Conservation (phyloP, 331 rosid species). For the Malus hybrid region DNA sequence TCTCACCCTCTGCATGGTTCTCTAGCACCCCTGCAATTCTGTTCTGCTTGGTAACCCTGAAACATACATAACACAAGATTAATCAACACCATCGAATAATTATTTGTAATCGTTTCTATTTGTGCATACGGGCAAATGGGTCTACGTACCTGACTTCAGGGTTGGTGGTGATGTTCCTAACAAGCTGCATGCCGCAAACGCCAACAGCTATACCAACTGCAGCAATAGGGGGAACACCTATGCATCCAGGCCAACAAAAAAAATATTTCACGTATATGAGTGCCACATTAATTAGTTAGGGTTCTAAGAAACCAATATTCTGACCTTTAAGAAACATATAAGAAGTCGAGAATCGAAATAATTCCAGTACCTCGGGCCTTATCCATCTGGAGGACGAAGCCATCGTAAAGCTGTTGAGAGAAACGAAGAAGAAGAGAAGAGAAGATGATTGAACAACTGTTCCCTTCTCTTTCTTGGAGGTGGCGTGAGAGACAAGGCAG, state of each 20-base stretch:
- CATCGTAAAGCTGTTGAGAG: slow-evolving; percentile 31
- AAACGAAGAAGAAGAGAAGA: slow-evolving; percentile 1
- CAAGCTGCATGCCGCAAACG: slow-evolving; percentile 74
- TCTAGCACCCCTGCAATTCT: slow-evolving; percentile 91
- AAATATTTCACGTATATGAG: too few species aligned
- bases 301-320: too few species aligned
- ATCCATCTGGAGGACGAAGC: slow-evolving; percentile 56
- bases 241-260: slow-evolving; percentile 19
- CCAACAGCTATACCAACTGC: slow-evolving; percentile 71
- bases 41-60: slow-evolving; percentile 56
- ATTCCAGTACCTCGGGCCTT: slow-evolving; percentile 63
- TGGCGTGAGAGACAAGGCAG: neutral
- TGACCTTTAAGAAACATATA: too few species aligned
- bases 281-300: too few species aligned
- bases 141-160: slow-evolving; percentile 66
- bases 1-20: slow-evolving; percentile 79
- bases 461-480: slow-evolving; percentile 11
- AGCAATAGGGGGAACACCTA: slow-evolving; percentile 84
- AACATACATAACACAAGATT: too few species aligned
- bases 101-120: too few species aligned
- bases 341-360: neutral
- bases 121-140: too few species aligned
- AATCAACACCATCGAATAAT: too few species aligned
- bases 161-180: slow-evolving; percentile 65
- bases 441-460: neutral